Evolutionary conservation across 2,329 filamentous ascomycete species (phyloP), one percentile per base, ranked within the genome.

Genomic region (Aspergillus alliaceus): DNA sequence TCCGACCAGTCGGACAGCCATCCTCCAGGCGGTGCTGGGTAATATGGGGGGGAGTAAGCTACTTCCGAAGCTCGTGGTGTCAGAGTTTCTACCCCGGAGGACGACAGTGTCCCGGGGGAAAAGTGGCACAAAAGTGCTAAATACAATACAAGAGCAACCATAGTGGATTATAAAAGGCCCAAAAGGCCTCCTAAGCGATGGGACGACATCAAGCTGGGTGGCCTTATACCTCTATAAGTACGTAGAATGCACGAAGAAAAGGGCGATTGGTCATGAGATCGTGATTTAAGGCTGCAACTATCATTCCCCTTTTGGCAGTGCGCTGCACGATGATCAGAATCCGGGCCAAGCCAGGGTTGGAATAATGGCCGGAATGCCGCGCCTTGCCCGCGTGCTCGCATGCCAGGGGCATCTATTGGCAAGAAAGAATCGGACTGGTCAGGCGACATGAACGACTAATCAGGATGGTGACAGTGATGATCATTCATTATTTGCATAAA

Each of bases 1-100:
- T 83, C 83, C 22, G 78, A 77, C 90, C 90, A 93, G 56, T 84
- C 83, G 6, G 82, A 75, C 0, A 82, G 76, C 86, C 90, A 92
- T 37, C 90, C 90, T 50, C 89, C 89, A 51, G 86, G 83, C 0
- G 89, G 89, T 8, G 88, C 79, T 20, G 89, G 89, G 69, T 91
- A 92, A 70, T 89, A 91, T n/a, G 86, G 83, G 1, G 82, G 63
- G 57, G 75, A 75, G 15, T 59, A 59, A 49, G 72, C 72, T 22
- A 58, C 65, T 37, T 57, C 58, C 6, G 62, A 57, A 20, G 52
- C 59, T 34, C 69, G 66, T 24, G 57, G 24, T 7, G 60, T 52
- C n/a, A 69, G 50, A 9, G 55, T 47, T 12, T 48, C 29, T 11
- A 53, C 34, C 11, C 34, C n/a, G 15, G 59, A 39, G 6, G 44